Evolutionary conservation across 495 filamentous ascomycete species (phyloP).

Genomic region (Chaetomidium leptoderma): DNA sequence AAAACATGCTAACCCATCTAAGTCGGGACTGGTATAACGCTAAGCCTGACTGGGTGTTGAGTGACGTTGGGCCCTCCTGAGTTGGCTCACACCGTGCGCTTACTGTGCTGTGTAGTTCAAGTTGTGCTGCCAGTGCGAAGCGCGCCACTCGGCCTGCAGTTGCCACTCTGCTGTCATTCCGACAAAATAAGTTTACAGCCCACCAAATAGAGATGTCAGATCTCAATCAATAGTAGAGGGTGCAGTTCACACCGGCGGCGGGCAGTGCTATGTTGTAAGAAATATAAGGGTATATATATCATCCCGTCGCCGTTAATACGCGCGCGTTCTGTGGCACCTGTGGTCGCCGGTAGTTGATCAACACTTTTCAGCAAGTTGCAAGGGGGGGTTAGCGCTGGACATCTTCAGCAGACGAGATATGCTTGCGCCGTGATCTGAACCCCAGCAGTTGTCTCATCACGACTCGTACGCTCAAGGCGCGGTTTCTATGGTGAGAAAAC

Average conservation of each 20-base stretch:
- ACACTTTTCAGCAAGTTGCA: background rate
- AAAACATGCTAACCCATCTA: background rate
- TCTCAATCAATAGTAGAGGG: background rate
- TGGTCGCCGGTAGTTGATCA: conserved; percentile 3
- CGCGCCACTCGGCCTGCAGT: background rate
- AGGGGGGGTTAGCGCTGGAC: background rate
- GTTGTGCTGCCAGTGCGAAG: background rate
- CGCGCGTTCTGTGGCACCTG: background rate
- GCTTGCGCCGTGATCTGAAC: background rate
- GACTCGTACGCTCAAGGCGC: background rate
- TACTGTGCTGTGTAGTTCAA: background rate
- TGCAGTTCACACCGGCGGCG: background rate
- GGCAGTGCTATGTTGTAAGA: background rate
- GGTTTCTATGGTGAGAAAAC: background rate
- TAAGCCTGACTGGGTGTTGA: background rate
- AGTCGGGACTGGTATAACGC: background rate
- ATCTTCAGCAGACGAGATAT: background rate
- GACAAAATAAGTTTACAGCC: background rate
- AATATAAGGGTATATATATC: background rate
- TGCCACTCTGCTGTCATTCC: conserved; percentile 4
- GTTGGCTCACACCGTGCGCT: background rate
- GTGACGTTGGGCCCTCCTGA: background rate
- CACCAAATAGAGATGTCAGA: conserved; percentile 1
- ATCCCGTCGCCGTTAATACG: background rate
- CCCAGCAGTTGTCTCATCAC: background rate